phyloP scores from a whole-genome alignment of 148 eudicot species.

The Fagopyrum tataricum region DNA sequence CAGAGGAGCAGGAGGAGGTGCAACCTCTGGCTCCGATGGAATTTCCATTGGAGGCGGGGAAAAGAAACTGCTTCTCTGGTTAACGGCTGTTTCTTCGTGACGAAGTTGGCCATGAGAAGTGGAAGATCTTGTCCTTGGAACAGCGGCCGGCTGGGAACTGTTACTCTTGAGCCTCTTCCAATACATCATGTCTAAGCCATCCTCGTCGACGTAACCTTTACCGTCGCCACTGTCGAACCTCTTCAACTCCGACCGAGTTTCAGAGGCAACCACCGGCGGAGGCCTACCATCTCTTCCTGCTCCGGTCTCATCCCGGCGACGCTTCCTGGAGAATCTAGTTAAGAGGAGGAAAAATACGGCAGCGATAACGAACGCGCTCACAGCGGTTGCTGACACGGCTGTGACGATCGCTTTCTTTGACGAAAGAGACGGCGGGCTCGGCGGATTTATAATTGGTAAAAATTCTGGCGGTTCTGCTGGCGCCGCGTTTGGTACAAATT shows the following conservation, averaged over 20 bases:
- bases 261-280: not conserved
- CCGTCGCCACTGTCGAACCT: slow-evolving; percentile 39
- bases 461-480: not conserved
- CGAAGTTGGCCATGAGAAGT: not conserved
- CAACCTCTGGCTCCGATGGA: slow-evolving; percentile 5
- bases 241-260: slow-evolving; percentile 25
- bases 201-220: slow-evolving; percentile 73
- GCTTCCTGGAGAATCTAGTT: not conserved
- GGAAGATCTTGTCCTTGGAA: slow-evolving; percentile 2
- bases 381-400: slow-evolving; percentile 68
- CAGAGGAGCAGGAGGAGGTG: slow-evolving; percentile 23
- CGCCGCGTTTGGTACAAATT: slow-evolving; percentile 8
- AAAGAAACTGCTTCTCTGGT: not conserved
- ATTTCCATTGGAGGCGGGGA: not conserved
- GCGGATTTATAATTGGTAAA: not conserved
- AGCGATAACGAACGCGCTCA: slow-evolving; percentile 15
- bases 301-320: not conserved
- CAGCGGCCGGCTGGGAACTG: not conserved
- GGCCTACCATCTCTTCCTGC: not conserved
- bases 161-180: slow-evolving; percentile 49
- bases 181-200: slow-evolving; percentile 79
- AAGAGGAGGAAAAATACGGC: not conserved
- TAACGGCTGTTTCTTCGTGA: not conserved
- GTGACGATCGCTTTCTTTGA: slow-evolving; percentile 38
- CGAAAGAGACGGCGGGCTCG: slow-evolving; percentile 4